Conservation (phyloP, 2,329 filamentous ascomycete species). For the Ascocoryne sarcoides region DNA sequence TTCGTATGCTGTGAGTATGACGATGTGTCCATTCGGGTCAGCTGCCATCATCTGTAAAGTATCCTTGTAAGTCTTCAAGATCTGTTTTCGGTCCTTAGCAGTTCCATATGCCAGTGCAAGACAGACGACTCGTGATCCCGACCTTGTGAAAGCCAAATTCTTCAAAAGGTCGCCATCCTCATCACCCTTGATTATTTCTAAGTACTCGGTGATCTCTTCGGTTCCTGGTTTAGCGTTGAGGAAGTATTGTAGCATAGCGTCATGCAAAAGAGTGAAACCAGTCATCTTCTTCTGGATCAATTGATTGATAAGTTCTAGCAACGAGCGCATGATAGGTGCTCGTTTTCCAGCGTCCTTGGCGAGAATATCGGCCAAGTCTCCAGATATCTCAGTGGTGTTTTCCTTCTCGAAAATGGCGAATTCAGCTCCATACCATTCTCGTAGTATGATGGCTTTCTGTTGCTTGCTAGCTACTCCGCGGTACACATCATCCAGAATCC, state of each 20-base stretch:
- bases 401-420: constrained; percentile 71
- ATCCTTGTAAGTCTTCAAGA: constrained; percentile 85
- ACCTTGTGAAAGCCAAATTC: constrained; percentile 92
- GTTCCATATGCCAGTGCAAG: constrained; percentile 74
- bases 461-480: constrained; percentile 75
- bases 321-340: constrained; percentile 73
- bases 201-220: constrained; percentile 76
- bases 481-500: constrained; percentile 97
- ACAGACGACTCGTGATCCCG: constrained; percentile 73
- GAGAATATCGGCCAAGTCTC: constrained; percentile 67
- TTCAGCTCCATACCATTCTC: constrained; percentile 95
- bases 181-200: constrained; percentile 86
- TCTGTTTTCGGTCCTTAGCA: constrained; percentile 86
- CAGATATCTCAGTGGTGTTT: constrained; percentile 38
- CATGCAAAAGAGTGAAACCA: constrained; percentile 95
- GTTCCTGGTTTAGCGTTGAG: constrained; percentile 67
- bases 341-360: constrained; percentile 75
- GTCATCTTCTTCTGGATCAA: constrained; percentile 95
- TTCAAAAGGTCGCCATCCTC: constrained; percentile 84
- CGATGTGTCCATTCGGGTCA: constrained; percentile 67
- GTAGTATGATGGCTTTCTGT: constrained; percentile 76
- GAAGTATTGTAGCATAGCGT: constrained; percentile 97
- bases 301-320: constrained; percentile 81
- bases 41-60: constrained; percentile 77
- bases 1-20: constrained; percentile 81